Base-by-base conservation (phyloP, 306 rosid genomes). In the Lathyrus oleraceus region DNA sequence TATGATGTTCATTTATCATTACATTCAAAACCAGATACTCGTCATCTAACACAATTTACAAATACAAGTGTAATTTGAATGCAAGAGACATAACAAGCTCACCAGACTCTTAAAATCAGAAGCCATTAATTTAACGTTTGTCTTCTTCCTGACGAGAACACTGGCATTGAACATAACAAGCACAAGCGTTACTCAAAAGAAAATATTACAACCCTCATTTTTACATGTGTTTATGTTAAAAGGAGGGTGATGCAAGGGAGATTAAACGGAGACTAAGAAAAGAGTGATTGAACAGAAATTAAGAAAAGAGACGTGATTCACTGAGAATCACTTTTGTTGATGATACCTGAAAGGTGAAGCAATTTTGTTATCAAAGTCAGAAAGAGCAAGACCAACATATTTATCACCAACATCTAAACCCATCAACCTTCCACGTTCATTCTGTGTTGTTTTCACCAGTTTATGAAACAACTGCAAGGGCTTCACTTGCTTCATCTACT, bases 361-460 rank as follows among this genome's bases (percentile, higher is more conserved):
- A 63, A 87, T 66, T 70, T 75, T 65, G 78, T 94, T 94, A 14
- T 53, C 66, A 9, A 76, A 20, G 65, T 90, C 92, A 14, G 92
- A 90, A 61, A 94, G 87, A 28, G 97, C 85, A 2, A 94, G 63
- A 4, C 97, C 97, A 11, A 94, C 91, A 71, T 90, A 90, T 84
- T 81, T 88, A 38, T 82, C 87, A 1, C 95, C 98, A 44, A 94
- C 96, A 66, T 94, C 98, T 70, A 94, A 79, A 64, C 98, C 95
- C 32, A 94, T 87, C 57, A 90, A 73, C 68, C 91, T 80, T 48
- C 90, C 88, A 1, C 71, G 80, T 49, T 78, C 39, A 9, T 65
- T 61, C 5, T 42, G 48, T 8, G 66, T 77, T 71, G 76, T 10
- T 65, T 73, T 73, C 40, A 53, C n/a, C 75, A 83, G 53, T 53